Conservation (phyloP, 805 yeast species). For the Metschnikowia colocasiae region DNA sequence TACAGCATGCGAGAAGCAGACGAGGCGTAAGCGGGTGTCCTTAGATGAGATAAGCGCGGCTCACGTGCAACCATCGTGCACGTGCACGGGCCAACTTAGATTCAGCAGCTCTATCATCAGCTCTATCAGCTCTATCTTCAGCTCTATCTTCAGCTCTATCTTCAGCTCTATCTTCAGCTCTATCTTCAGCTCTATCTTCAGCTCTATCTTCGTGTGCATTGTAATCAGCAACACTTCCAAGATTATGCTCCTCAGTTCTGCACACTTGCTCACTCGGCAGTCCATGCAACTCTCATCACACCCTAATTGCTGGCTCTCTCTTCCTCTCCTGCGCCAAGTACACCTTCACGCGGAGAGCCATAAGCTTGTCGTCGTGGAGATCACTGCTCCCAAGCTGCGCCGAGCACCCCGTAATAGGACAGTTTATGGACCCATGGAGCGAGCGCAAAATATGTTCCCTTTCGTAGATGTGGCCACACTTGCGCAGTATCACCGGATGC, state of each 20-base stretch:
- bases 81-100: no score
- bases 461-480: constrained; percentile 65
- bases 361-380: constrained; percentile 46
- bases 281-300: background rate
- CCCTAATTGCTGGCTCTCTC: constrained; percentile 8
- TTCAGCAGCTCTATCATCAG: no score
- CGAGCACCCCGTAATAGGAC: constrained; percentile 62
- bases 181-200: no score
- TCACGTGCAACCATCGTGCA: no score
- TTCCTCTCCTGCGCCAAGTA: constrained; percentile 20
- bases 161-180: no score
- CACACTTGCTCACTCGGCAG: no score
- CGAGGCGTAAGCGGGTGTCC: background rate
- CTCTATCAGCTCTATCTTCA: no score
- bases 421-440: constrained; percentile 29
- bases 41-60: no score
- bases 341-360: constrained; percentile 52
- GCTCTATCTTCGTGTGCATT: no score
- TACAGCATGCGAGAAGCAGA: constrained; percentile 1
- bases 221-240: no score
- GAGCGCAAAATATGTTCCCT: constrained; percentile 37
- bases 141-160: no score
- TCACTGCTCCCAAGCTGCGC: constrained; percentile 32
- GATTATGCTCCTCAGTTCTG: background rate
- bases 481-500: constrained; percentile 51